Evolutionary conservation across 805 yeast genomes (phyloP).

Genomic region (Candida nemodendra): DNA sequence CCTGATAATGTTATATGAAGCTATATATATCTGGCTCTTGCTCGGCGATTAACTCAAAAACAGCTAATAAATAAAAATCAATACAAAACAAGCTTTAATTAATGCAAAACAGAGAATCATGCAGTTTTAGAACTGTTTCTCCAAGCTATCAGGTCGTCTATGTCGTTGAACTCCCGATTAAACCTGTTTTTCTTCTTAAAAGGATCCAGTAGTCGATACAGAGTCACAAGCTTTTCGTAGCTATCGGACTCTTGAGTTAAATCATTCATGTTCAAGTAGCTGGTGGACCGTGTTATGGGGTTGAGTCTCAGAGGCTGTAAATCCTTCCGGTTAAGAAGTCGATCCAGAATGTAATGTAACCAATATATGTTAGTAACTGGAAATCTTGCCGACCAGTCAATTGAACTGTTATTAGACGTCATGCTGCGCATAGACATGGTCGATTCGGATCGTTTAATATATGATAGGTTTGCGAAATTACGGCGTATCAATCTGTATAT

Average conservation of each 20-base stretch:
- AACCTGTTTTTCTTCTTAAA: conserved; percentile 23
- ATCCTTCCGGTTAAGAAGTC: conserved; percentile 42
- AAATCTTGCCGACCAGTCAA: conserved; percentile 47
- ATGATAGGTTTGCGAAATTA: conserved; percentile 9
- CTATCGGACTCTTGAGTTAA: conserved; percentile 21
- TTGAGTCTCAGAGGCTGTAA: conserved; percentile 28
- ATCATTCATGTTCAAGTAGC: conserved; percentile 18
- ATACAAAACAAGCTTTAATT: no score
- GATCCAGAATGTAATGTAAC: conserved; percentile 60
- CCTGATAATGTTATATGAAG: no score
- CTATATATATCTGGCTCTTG: no score
- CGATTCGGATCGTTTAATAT: conserved; percentile 7
- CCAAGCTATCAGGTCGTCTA: conserved; percentile 14
- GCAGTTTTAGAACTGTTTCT: no score
- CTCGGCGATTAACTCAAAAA: no score
- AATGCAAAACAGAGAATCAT: no score
- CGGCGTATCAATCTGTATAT: conserved; percentile 57
- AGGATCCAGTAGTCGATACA: conserved; percentile 37
- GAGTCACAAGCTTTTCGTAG: conserved; percentile 29
- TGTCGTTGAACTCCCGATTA: conserved; percentile 15
- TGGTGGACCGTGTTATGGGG: conserved; percentile 24
- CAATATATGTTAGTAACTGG: conserved; percentile 59
- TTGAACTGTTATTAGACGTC: conserved; percentile 20
- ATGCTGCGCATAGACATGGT: conserved; percentile 5
- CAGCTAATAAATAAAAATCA: no score